These are phyloP conservation scores for Bruguiera sexangula DNA, from an alignment of 345 rosid species.

Conservation along the genomic window DNA sequence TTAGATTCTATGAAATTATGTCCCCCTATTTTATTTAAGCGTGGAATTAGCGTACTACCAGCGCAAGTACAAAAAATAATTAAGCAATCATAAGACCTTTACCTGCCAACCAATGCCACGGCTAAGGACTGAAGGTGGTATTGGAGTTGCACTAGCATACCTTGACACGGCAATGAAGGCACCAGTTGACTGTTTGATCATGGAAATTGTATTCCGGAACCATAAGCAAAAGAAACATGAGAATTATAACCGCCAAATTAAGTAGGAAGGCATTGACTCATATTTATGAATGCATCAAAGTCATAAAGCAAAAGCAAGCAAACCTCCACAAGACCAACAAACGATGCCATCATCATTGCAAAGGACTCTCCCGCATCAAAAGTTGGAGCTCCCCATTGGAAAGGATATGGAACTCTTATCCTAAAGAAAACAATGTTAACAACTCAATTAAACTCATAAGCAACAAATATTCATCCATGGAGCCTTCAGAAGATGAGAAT, in stretches of 20 bases:
- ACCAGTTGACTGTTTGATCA: conserved; percentile 72
- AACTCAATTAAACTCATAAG: neutral
- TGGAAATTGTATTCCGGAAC: neutral
- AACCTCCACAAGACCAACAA: conserved; percentile 91
- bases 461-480: neutral
- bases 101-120: conserved; percentile 99
- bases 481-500: too few relatives aligned
- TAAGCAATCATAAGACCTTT: conserved; percentile 12
- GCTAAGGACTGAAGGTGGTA: conserved; percentile 91
- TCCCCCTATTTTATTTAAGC: neutral
- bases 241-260: neutral
- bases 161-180: conserved; percentile 79
- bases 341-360: conserved; percentile 93
- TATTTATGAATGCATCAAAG: neutral
- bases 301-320: conserved; percentile 11
- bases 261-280: neutral
- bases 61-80: neutral
- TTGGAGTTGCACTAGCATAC: conserved; percentile 88
- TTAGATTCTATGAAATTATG: neutral
- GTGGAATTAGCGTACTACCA: neutral
- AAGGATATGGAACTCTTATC: conserved; percentile 96
- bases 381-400: conserved; percentile 98
- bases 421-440: conserved; percentile 32
- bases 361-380: conserved; percentile 96
- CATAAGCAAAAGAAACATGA: neutral